phyloP scores from a whole-genome alignment of 768 basidiomycete genomes.

The Xerocomellus amylosporus region DNA sequence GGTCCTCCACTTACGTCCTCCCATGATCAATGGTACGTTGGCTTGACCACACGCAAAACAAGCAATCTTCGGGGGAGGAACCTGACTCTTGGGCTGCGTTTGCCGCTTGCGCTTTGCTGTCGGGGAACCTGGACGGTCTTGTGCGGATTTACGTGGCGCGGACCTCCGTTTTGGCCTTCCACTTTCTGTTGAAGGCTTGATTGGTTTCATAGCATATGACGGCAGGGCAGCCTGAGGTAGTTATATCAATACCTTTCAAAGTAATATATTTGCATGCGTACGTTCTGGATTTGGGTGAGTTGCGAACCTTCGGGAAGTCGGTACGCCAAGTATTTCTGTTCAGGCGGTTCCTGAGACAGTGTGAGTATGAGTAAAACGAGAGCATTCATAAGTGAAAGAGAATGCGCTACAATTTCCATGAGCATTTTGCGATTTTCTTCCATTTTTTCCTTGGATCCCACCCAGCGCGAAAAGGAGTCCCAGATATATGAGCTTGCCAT shows the following conservation, averaged over 20 bases:
- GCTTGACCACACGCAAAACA: conserved; percentile 62
- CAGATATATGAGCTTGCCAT: conserved; percentile 48
- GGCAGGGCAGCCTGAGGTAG: conserved; percentile 42
- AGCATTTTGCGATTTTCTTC: conserved; percentile 47
- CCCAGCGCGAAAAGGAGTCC: conserved; percentile 62
- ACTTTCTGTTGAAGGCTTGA: conserved; percentile 50
- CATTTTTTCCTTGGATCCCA: conserved; percentile 53
- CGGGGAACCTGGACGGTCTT: conserved; percentile 19
- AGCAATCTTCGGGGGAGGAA: conserved; percentile 43
- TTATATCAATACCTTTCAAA: background rate
- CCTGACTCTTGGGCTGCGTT: conserved; percentile 32
- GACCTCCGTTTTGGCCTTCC: conserved; percentile 37
- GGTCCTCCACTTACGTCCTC: conserved; percentile 55
- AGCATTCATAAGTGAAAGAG: background rate
- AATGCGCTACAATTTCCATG: conserved; percentile 41
- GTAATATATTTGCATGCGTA: conserved; percentile 29
- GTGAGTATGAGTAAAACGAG: background rate
- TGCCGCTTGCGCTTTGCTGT: conserved; percentile 43
- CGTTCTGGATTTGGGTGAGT: conserved; percentile 57
- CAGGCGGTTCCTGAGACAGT: conserved; percentile 37
- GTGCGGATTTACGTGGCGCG: conserved; percentile 30
- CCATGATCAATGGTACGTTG: conserved; percentile 73
- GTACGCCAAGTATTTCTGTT: conserved; percentile 55
- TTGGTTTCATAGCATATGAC: conserved; percentile 51
- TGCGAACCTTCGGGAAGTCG: conserved; percentile 54